Base-by-base conservation (phyloP, 352 stramenopile genomes). In the Phytophthora agathidicida region DNA sequence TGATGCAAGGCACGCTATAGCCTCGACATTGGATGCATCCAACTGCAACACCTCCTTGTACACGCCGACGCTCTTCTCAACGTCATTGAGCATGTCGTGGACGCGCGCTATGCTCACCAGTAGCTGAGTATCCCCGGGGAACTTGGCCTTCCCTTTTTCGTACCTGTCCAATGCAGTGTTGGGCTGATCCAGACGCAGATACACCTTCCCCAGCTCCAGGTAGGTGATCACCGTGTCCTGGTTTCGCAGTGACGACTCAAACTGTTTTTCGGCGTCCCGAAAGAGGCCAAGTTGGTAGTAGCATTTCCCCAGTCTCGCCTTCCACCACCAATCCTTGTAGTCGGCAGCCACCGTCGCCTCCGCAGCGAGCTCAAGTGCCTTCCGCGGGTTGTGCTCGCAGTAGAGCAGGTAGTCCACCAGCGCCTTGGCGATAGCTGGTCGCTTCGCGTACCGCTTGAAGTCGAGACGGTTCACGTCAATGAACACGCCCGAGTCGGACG, bases 271-370 rank as follows among this genome's bases (percentile, higher is more conserved):
- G 5, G 94, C 93, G 41, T 98, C 94, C 14, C 94, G 86, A 35
- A 96, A 92, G 19, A 98, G 75, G 8, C 93, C 89, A 5, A 98
- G 68, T 53, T 97, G 91, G 65, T 98, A 98, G 77, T 98, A 98
- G 72, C 91, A 98, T 63, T 98, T 97, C 30, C 91, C 94, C 14
- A 98, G 63, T 7, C 91, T 77, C n/a, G 83, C 80, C 60, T 98
- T 98, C 94, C 94, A 98, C 89, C 89, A 98, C 93, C 93, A 98
- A 66, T 97, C 88, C 61, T 96, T 94, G 65, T 94, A 98, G 31
- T 96, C 88, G 3, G 75, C 78, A 5, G 75, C 86, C 17, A 93
- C 82, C 0, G 91, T 98, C 13, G 88, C 93, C 56, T 97, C 91
- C 3, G 92, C 88, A 20, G 89, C 91, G 7, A 98, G 78, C 64